Evolutionary conservation across 805 yeast species (phyloP), one percentile per base, ranked within the genome.

Genomic region (Myxozyma nipponensis): DNA sequence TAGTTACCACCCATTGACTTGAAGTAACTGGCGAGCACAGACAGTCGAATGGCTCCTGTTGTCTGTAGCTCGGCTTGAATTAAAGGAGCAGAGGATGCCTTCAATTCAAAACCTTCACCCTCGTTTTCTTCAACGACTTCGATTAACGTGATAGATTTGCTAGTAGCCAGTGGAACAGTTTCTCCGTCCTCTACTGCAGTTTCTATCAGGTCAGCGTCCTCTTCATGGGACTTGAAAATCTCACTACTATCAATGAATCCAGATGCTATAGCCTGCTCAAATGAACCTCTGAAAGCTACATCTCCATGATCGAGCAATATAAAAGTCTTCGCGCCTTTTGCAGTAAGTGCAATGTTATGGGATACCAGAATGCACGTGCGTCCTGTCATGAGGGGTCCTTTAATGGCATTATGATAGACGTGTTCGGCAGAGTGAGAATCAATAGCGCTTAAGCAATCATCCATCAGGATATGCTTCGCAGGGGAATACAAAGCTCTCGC

Each of bases 381-480:
- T 55, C 79, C 77, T 37, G 75, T 72, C 90, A 89, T 88, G 63
- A 90, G 70, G 0, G 87, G 84, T 44, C 98, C 98, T 45, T 87
- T 76, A 47, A 91, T 83, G 71, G 97, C 90, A 61, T 88, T 79
- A 61, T 90, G 95, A 66, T 91, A 91, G 54, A 91, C 86, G 82
- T 93, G 88, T 48, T 84, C 77, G 13, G 97, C 95, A 37, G 98
- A 91, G 66, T 93, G 98, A 2, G 98, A 86, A 69, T 91, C 98
- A 51, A 91, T 98, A 44, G 98, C 98, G 67, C 93, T 83, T 62
- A 91, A 75, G 72, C 98, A 91, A 69, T 91, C 98, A 70, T 91
- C 98, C 42, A 91, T 72, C 56, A 91, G 69, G 34, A 91, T 75
- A 65, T 86, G 88, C 53, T 82, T 80, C 0, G 97, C 84, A 63